A percentile compares a stretch with the other conserved stretches of the same genome.
phyloP scores from a whole-genome alignment of 2,329 filamentous ascomycete species.

The Nannizziopsis arthrosporioides region DNA sequence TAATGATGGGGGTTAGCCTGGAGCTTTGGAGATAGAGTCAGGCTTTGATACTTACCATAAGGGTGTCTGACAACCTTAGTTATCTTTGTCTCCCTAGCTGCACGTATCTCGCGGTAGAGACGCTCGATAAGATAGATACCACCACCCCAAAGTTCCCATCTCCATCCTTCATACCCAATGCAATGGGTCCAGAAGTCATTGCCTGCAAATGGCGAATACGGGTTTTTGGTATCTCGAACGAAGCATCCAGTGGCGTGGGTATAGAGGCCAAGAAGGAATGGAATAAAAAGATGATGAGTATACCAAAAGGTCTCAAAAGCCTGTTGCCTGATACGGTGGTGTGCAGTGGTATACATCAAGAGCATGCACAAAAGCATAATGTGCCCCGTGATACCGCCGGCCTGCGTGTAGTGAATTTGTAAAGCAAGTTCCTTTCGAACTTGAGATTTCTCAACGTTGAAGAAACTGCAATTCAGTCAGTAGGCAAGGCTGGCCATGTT shows the following conservation, averaged over 20 bases:
- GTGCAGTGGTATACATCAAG: slow-evolving; percentile 92
- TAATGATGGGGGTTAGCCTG: slow-evolving; percentile 2
- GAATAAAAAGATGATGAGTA: slow-evolving; percentile 95
- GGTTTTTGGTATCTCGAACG: slow-evolving; percentile 64
- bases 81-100: slow-evolving; percentile 73
- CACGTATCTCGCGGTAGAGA: slow-evolving; percentile 79
- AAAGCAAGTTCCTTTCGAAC: slow-evolving; percentile 69
- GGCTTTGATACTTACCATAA: slow-evolving; percentile 52
- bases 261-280: slow-evolving; percentile 85
- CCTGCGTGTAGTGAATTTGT: slow-evolving; percentile 80
- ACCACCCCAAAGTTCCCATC: slow-evolving; percentile 85
- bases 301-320: slow-evolving; percentile 99
- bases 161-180: slow-evolving; percentile 89
- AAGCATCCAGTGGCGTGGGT: slow-evolving; percentile 95
- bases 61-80: slow-evolving; percentile 90
- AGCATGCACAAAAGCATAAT: slow-evolving; percentile 99
- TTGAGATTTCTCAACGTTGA: slow-evolving; percentile 79
- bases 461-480: slow-evolving; percentile 55
- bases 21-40: neutral
- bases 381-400: slow-evolving; percentile 88
- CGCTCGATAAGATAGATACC: slow-evolving; percentile 78
- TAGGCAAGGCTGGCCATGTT: neutral
- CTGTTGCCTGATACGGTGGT: slow-evolving; percentile 86
- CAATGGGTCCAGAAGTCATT: slow-evolving; percentile 80
- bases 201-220: slow-evolving; percentile 74